phyloP scores from a whole-genome alignment of 441 rosid species.

The Adansonia madagascariensis region DNA sequence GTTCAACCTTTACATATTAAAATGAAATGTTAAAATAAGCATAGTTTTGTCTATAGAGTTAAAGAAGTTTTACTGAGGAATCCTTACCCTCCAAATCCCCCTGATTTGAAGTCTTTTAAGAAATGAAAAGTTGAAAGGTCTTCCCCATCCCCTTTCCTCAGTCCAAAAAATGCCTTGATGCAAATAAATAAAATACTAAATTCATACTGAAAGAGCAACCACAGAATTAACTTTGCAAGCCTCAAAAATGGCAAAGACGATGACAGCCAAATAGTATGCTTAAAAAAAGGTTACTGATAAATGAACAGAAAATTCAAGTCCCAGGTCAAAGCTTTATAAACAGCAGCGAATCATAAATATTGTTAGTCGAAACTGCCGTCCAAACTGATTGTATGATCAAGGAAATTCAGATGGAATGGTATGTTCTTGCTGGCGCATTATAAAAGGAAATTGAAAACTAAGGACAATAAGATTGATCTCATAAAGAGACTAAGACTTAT shows the following conservation, averaged over 20 bases:
- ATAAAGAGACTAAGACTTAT: neutral
- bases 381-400: conserved; percentile 15
- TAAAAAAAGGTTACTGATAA: neutral
- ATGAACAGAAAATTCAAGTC: neutral
- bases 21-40: conserved; percentile 3
- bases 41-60: neutral
- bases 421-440: neutral
- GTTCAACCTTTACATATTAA: neutral
- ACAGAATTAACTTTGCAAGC: conserved; percentile 12
- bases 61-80: neutral
- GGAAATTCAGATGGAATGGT: neutral
- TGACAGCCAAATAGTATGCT: conserved; percentile 15
- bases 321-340: conserved; percentile 14
- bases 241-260: neutral
- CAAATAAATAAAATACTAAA: neutral
- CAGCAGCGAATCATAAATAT: conserved; percentile 12
- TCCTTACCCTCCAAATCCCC: conserved; percentile 8
- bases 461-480: conserved; percentile 2
- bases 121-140: neutral
- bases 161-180: conserved; percentile 7
- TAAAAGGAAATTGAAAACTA: neutral
- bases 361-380: conserved; percentile 3
- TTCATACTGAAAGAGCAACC: conserved; percentile 9
- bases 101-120: neutral
- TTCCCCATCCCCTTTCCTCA: conserved; percentile 4